Conservation (phyloP, 495 filamentous ascomycete genomes). For the Neurospora sp. region DNA sequence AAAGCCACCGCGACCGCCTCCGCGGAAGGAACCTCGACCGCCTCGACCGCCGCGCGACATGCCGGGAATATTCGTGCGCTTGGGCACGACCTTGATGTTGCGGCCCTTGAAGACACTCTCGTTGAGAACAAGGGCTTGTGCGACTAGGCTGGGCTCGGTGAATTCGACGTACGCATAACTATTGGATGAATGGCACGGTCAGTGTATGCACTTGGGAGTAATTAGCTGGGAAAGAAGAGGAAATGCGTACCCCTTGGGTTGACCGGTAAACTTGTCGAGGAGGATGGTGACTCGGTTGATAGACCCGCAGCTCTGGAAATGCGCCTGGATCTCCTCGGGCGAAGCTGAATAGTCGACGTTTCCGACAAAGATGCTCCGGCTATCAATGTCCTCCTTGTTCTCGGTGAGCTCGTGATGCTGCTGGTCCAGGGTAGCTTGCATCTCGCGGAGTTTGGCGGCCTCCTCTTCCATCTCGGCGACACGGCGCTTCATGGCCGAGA, state of each 20-base stretch:
- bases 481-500: constrained; percentile 93
- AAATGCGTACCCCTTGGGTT: constrained; percentile 80
- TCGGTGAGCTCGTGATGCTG: constrained; percentile 74
- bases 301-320: constrained; percentile 94
- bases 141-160: constrained; percentile 85
- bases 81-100: constrained; percentile 94
- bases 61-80: constrained; percentile 93
- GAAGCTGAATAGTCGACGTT: constrained; percentile 98
- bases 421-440: constrained; percentile 85
- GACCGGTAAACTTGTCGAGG: constrained; percentile 94
- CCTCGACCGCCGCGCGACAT: constrained; percentile 72
- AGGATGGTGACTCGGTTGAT: constrained; percentile 98
- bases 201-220: neutral
- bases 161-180: constrained; percentile 99
- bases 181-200: constrained; percentile 6
- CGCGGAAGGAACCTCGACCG: constrained; percentile 37
- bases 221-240: neutral
- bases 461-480: constrained; percentile 99
- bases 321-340: constrained; percentile 96
- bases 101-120: constrained; percentile 93
- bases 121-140: constrained; percentile 87
- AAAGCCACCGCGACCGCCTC: constrained; percentile 49
- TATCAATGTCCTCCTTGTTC: constrained; percentile 93
- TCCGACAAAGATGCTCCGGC: constrained; percentile 92
- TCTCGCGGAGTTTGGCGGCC: constrained; percentile 90